These are phyloP conservation scores for Passiflora organensis DNA, from an alignment of 345 rosid genomes.

Conservation along the genomic window DNA sequence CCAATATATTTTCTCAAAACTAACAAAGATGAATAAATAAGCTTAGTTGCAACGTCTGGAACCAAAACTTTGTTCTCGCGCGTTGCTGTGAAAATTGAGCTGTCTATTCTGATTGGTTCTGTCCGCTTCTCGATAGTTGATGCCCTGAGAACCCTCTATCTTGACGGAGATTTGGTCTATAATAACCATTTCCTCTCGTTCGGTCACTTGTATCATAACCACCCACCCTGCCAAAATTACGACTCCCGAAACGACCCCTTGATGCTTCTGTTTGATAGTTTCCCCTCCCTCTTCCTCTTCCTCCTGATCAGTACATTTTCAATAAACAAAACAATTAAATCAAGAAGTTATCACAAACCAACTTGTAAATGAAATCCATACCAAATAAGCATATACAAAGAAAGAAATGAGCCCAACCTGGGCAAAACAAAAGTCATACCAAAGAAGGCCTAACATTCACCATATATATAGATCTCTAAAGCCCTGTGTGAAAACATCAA, in stretches of 20 bases:
- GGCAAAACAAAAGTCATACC: not conserved
- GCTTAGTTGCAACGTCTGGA: slow-evolving; percentile 8
- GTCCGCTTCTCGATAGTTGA: slow-evolving; percentile 30
- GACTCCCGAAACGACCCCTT: slow-evolving; percentile 41
- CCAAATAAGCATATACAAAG: not conserved
- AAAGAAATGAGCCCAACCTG: not conserved
- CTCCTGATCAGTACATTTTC: slow-evolving; percentile 23
- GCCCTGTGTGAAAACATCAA: too few relatives aligned
- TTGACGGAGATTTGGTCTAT: slow-evolving; percentile 34
- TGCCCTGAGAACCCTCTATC: slow-evolving; percentile 38
- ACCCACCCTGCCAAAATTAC: slow-evolving; percentile 40
- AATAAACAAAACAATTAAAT: not conserved
- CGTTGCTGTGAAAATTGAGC: not conserved
- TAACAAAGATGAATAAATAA: slow-evolving; percentile 9
- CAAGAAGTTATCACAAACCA: not conserved
- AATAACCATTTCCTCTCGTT: slow-evolving; percentile 51
- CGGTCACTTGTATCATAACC: slow-evolving; percentile 38
- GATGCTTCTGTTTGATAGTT: slow-evolving; percentile 41
- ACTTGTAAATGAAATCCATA: not conserved
- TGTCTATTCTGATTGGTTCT: slow-evolving; percentile 20
- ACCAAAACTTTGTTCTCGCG: slow-evolving; percentile 21
- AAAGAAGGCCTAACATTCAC: too few relatives aligned
- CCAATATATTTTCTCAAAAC: slow-evolving; percentile 2
- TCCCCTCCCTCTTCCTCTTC: slow-evolving; percentile 56
- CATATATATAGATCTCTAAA: too few relatives aligned